Base-by-base conservation (phyloP, 2,329 filamentous ascomycete genomes). In the Aaosphaeria arxii region DNA sequence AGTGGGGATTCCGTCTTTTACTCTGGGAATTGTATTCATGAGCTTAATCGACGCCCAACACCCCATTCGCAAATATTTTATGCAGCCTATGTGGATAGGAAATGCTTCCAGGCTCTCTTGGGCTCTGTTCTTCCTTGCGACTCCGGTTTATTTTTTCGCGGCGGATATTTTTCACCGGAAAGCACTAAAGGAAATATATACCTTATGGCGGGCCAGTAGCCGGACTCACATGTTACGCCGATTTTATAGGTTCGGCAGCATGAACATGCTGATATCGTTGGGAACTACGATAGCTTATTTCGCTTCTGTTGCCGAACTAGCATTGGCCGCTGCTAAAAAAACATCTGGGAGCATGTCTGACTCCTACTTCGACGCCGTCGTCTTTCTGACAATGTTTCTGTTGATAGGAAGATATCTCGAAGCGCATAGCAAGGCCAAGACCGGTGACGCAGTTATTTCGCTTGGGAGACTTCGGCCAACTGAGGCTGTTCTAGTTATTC, bases 221-320 rank as follows among this genome's bases (percentile, higher is more conserved):
- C 82, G 80, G 35, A 86, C 86, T 1, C 88, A 89, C 0, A 66
- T 95, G 4, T 59, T 88, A 11, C 81, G 86, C 57, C 79, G 91
- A 11, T 91, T 96, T 62, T 90, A 91, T 67, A 85, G 88, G n/a
- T 96, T 96, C 62, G 91, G 91, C 6, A 96, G 91, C 74, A 96
- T 96, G 91, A 95, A 95, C 64, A 87, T 95, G 74, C 80, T 96
- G 50, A 91, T 96, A 71, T 94, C 88, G 6, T 78, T 95, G 2
- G 91, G 91, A 5, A 95, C 91, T 0, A 87, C 84, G 2, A 89
- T 96, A 51, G 91, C 91, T 1, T 96, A 95, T 66, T 75, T 95
- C 52, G 86, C 89, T 0, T 95, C 90, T 0, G 74, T 95, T 28
- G 86, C 84, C 11, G 85, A 95, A 54, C 79, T 96, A 44, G 81